Evolutionary conservation across 768 basidiomycete genomes (phyloP).

Genomic region (Baorangia bicolor): DNA sequence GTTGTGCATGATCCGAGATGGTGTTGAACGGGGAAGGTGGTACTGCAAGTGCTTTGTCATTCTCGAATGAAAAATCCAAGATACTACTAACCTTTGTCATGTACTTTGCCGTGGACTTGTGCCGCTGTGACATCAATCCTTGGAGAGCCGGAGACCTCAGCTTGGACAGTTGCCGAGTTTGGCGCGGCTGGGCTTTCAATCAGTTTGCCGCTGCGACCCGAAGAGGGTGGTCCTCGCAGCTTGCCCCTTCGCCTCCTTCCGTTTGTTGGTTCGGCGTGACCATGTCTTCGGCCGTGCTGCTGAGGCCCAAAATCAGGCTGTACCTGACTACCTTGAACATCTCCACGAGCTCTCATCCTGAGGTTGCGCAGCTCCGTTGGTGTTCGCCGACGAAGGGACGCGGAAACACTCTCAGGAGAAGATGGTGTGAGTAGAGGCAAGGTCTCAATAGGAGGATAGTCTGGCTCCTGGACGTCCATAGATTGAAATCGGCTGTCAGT

Average conservation of each 20-base stretch:
- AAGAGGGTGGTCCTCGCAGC: not conserved
- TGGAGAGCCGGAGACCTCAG: not conserved
- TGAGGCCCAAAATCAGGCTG: not conserved
- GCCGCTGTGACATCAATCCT: not conserved
- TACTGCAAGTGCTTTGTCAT: not conserved
- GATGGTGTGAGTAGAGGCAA: conserved; percentile 9
- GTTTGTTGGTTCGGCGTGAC: not conserved
- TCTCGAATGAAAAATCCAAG: not conserved
- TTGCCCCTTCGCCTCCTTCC: conserved; percentile 5
- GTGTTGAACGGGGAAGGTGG: not conserved
- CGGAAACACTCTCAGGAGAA: conserved; percentile 6
- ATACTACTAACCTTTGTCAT: not conserved
- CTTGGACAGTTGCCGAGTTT: not conserved
- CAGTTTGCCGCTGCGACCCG: not conserved
- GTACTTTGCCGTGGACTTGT: not conserved
- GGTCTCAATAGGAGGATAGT: conserved; percentile 17
- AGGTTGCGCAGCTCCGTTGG: conserved; percentile 9
- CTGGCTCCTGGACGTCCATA: conserved; percentile 1
- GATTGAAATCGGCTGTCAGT: not conserved
- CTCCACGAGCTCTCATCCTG: not conserved
- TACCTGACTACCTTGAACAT: not conserved
- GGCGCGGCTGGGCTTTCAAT: not conserved
- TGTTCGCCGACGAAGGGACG: conserved; percentile 1
- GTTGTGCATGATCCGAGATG: not conserved
- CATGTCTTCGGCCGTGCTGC: conserved; percentile 3